Percentiles rank a stretch among this genome's conserved stretches.
These are phyloP conservation scores for Clarireedia paspali DNA, from an alignment of 2,329 filamentous ascomycete species.

Conservation along the genomic window DNA sequence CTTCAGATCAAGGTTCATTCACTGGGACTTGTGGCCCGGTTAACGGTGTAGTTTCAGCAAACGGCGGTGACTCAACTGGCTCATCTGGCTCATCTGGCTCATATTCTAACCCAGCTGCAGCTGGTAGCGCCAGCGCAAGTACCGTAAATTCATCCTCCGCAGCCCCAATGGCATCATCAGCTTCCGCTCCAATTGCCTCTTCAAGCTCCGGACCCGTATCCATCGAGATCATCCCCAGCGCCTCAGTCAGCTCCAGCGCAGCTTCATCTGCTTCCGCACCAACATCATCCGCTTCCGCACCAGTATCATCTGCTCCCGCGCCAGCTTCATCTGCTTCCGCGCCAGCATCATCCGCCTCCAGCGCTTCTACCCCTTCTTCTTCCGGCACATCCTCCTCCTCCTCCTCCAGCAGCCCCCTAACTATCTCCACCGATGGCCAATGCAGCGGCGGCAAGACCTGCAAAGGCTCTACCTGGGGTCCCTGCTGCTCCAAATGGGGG, in stretches of 20 bases:
- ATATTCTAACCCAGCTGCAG: not conserved
- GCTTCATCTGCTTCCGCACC: too few species aligned
- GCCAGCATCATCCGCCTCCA: not conserved
- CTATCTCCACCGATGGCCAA: conserved; percentile 6
- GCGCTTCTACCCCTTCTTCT: not conserved
- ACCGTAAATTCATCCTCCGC: not conserved
- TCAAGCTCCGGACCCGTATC: not conserved
- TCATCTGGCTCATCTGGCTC: conserved; percentile 7
- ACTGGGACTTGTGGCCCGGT: conserved; percentile 23
- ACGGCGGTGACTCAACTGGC: not conserved
- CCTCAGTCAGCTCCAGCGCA: too few species aligned
- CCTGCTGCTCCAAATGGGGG: conserved; percentile 15
- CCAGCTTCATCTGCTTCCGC: not conserved
- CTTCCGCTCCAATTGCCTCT: not conserved
- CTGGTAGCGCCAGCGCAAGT: not conserved
- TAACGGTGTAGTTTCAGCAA: conserved; percentile 13
- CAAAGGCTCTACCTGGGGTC: conserved; percentile 9
- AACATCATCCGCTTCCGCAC: not conserved
- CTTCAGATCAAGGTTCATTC: conserved; percentile 10
- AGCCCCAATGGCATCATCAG: not conserved
- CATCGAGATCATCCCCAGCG: not conserved
- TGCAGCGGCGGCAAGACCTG: conserved; percentile 15
- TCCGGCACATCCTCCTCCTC: conserved; percentile 4
- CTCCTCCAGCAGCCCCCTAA: not conserved
- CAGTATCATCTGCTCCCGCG: too few species aligned